Evolutionary conservation across 192 early-diverging fungal species (phyloP).

Genomic region (Backusella sp.): DNA sequence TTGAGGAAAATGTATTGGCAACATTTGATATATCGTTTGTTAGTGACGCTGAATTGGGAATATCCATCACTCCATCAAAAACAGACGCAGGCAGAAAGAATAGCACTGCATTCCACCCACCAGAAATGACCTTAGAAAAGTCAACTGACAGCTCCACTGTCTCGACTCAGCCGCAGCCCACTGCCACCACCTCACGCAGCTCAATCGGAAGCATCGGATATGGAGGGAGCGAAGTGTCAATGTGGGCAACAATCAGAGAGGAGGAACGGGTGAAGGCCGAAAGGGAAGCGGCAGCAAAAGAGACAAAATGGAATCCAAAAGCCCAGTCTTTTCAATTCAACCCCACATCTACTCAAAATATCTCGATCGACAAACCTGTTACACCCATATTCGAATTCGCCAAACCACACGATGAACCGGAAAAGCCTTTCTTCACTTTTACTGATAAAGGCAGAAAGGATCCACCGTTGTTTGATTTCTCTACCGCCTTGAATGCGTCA

Average conservation of each 20-base stretch:
- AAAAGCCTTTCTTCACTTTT: not conserved
- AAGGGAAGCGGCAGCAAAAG: not conserved
- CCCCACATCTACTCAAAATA: not conserved
- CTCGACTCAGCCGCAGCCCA: not conserved
- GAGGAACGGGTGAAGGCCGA: not conserved
- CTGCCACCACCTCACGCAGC: not conserved
- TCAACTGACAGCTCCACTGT: no score
- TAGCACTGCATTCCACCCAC: not conserved
- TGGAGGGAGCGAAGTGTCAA: not conserved
- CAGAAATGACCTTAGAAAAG: not conserved
- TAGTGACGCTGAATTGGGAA: not conserved
- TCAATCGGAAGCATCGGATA: no score
- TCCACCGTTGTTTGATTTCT: not conserved
- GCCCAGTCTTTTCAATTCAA: not conserved
- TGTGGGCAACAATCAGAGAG: not conserved
- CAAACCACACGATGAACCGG: not conserved
- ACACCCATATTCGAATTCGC: not conserved
- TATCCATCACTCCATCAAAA: not conserved
- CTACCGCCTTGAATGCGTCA: not conserved
- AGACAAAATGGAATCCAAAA: not conserved
- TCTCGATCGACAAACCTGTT: not conserved
- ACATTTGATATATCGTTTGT: not conserved
- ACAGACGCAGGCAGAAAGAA: not conserved
- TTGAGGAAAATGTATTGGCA: not conserved
- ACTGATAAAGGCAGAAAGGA: not conserved